Conservation (phyloP, 306 rosid genomes). For the Gillenia trifoliata region DNA sequence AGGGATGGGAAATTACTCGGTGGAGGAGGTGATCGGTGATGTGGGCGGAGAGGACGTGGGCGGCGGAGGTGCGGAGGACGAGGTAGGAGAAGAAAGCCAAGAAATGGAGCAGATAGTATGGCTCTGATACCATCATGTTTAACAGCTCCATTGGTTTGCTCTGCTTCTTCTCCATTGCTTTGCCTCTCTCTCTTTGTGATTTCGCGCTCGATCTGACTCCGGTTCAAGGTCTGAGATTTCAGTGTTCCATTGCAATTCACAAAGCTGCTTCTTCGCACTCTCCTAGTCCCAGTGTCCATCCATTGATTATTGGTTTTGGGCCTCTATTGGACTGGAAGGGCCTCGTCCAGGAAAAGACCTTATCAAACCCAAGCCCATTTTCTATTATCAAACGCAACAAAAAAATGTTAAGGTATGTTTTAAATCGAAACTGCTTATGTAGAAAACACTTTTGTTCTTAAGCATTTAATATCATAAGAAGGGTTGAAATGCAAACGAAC, state of each 20-base stretch:
- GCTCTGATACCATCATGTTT: conserved; percentile 69
- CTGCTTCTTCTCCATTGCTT: conserved; percentile 29
- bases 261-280: background rate
- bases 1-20: conserved; percentile 44
- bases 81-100: conserved; percentile 76
- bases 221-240: background rate
- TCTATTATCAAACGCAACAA: background rate
- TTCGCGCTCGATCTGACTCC: conserved; percentile 9
- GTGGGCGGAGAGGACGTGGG: conserved; percentile 36
- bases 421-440: background rate
- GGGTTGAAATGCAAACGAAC: no score
- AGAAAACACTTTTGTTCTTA: background rate
- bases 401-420: no score
- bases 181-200: background rate
- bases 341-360: background rate
- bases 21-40: conserved; percentile 42
- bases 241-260: background rate
- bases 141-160: conserved; percentile 36
- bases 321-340: background rate
- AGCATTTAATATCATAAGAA: no score
- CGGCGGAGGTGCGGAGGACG: conserved; percentile 55
- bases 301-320: background rate
- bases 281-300: no score
- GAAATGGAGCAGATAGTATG: conserved; percentile 67
- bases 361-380: background rate